Evolutionary conservation across 2,329 filamentous ascomycete genomes (phyloP).

Genomic region (Fusarium buharicum): DNA sequence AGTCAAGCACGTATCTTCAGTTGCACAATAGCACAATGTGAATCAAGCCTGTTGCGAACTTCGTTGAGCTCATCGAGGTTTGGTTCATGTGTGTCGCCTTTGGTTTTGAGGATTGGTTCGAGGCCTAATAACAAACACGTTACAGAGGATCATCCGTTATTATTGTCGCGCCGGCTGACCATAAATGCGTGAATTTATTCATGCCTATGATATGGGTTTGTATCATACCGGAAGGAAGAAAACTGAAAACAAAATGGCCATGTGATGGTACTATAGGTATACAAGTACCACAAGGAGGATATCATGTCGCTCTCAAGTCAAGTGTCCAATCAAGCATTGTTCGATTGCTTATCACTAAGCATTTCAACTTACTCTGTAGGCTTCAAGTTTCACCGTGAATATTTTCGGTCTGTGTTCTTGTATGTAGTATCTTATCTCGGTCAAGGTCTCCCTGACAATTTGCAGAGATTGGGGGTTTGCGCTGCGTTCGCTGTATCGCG

Average conservation of each 20-base stretch:
- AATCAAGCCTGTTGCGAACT: too few relatives aligned
- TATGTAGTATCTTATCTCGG: not conserved
- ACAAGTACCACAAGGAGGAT: not conserved
- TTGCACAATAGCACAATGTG: too few relatives aligned
- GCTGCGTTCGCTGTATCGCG: not conserved
- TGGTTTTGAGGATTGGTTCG: too few relatives aligned
- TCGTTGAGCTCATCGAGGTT: too few relatives aligned
- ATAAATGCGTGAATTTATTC: too few relatives aligned
- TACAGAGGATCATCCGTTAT: too few relatives aligned
- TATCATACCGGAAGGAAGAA: too few relatives aligned
- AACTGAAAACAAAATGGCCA: too few relatives aligned
- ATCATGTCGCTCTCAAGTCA: not conserved
- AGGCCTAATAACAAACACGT: too few relatives aligned
- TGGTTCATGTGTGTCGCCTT: too few relatives aligned
- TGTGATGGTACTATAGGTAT: not conserved
- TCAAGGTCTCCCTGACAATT: not conserved
- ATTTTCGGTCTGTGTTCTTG: not conserved
- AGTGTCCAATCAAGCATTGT: not conserved
- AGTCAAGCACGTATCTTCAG: not conserved
- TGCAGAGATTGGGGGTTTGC: conserved; percentile 23
- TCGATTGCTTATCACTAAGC: not conserved
- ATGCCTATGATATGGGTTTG: too few relatives aligned
- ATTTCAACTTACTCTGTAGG: not conserved
- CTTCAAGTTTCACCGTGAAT: not conserved
- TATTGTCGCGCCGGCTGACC: too few relatives aligned